Conservation (phyloP, 768 basidiomycete genomes). For the Lactifluus hygrophoroides region DNA sequence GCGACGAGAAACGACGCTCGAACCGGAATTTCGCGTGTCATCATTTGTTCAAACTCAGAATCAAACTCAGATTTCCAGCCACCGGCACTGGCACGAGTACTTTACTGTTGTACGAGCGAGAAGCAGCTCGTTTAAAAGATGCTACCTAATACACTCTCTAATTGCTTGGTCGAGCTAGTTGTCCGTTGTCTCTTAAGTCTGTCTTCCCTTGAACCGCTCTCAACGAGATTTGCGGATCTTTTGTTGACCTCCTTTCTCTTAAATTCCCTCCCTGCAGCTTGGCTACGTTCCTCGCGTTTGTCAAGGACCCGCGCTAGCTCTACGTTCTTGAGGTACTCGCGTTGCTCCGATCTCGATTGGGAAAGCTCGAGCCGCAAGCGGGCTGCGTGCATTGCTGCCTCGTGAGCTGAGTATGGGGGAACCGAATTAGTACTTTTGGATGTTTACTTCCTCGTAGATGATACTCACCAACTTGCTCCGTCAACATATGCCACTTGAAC, state of each 20-base stretch:
- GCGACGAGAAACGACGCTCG: conserved; percentile 37
- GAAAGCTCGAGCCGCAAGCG: conserved; percentile 88
- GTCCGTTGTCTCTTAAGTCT: neutral
- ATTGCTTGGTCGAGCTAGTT: neutral
- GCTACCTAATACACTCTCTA: conserved; percentile 13
- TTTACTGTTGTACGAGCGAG: too few relatives aligned
- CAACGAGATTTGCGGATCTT: neutral
- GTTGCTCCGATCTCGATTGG: conserved; percentile 81
- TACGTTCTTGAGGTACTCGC: conserved; percentile 88
- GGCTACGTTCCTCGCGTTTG: conserved; percentile 50
- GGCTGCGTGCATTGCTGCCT: conserved; percentile 80
- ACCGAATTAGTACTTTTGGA: neutral
- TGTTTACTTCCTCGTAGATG: neutral
- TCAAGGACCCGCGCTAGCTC: conserved; percentile 83
- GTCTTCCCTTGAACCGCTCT: neutral
- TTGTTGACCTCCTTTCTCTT: conserved; percentile 20
- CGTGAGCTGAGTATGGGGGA: conserved; percentile 59
- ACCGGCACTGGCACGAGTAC: too few relatives aligned
- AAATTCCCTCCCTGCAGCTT: conserved; percentile 31
- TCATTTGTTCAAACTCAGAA: conserved; percentile 37
- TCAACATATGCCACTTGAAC: conserved; percentile 99
- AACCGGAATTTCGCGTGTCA: conserved; percentile 16
- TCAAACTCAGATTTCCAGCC: conserved; percentile 12
- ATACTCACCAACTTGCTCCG: conserved; percentile 90
- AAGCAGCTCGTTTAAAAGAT: too few relatives aligned